These are phyloP conservation scores for Fusarium transvaalense DNA, from an alignment of 2,329 filamentous ascomycete genomes.

Conservation along the genomic window DNA sequence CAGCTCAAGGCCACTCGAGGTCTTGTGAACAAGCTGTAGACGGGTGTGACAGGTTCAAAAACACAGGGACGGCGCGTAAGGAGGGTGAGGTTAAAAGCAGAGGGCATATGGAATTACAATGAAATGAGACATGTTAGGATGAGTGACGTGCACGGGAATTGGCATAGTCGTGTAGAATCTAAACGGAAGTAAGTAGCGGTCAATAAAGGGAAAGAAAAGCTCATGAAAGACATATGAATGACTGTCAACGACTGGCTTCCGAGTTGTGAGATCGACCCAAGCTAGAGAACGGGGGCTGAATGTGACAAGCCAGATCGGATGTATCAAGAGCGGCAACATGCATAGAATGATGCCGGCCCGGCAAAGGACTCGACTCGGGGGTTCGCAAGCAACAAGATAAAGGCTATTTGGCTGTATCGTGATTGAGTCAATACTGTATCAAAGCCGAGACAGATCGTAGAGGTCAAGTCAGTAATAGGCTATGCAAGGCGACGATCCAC, in stretches of 20 bases:
- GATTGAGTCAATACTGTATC: conserved; percentile 1
- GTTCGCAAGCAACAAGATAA: neutral
- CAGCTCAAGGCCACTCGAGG: conserved; percentile 64
- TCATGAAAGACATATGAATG: conserved; percentile 3
- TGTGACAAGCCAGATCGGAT: conserved; percentile 10
- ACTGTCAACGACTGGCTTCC: conserved; percentile 4
- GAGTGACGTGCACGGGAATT: conserved; percentile 26
- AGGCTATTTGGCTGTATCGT: conserved; percentile 14
- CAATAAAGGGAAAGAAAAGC: conserved; percentile 35
- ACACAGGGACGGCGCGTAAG: conserved; percentile 17
- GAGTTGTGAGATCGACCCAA: conserved; percentile 12
- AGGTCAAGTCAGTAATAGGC: neutral
- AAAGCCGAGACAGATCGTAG: neutral
- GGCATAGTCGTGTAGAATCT: conserved; percentile 23
- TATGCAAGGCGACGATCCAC: conserved; percentile 19
- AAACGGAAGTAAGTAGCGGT: conserved; percentile 28
- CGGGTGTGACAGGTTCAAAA: conserved; percentile 15
- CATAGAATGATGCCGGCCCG: conserved; percentile 8
- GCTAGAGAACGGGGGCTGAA: conserved; percentile 15
- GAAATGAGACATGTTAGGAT: conserved; percentile 40
- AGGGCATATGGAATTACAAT: conserved; percentile 32
- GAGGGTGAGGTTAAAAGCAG: conserved; percentile 39
- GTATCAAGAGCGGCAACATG: conserved; percentile 2
- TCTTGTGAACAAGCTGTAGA: conserved; percentile 54
- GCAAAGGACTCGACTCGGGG: conserved; percentile 4